Base-by-base conservation (phyloP, 306 rosid species). In the Morella rubra region DNA sequence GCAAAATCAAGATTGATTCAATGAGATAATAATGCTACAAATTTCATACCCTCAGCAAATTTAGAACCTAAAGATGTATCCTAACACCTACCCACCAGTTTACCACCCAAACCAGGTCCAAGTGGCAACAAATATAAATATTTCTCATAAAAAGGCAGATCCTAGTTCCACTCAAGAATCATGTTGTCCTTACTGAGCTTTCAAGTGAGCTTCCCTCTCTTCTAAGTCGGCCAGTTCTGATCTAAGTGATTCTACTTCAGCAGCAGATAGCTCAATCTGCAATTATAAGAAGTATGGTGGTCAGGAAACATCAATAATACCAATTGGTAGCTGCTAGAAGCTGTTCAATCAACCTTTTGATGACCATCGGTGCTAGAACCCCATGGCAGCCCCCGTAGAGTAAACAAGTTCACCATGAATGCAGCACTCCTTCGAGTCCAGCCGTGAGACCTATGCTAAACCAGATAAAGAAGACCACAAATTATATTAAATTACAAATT, bases 141-240 rank as follows among this genome's bases (percentile, higher is more conserved):
- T 50, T 32, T 46, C 52, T 45, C 20, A 79, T 37, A 55, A 14
- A 69, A 20, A 73, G 18, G n/a, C 8, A 42, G 50, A 62, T 60
- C 46, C 52, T 7, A 58, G 72, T 59, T 65, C 14, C 73, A 69
- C 19, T 65, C 74, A 80, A 51, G 68, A 45, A 76, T 60, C 56
- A 84, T 44, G 61, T 16, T 65, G 73, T 79, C 50, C 96, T 86
- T 81, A 94, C 98, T 76, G 91, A 80, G 98, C 97, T 83, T 85
- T 94, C 70, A 90, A 74, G 69, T 87, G 95, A 79, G 98, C 93
- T 88, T 90, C 98, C 83, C 82, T 91, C 81, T 94, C 97, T 86
- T 87, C 96, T 80, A 85, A 65, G 71, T 91, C 96, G 66, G 87
- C 93, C 74, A 94, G 86, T 82, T 87, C 96, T 9, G 97, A 83